Evolutionary conservation across 75 land plant genomes (phyloP).

Genomic region (Pseudotsuga menziesii): DNA sequence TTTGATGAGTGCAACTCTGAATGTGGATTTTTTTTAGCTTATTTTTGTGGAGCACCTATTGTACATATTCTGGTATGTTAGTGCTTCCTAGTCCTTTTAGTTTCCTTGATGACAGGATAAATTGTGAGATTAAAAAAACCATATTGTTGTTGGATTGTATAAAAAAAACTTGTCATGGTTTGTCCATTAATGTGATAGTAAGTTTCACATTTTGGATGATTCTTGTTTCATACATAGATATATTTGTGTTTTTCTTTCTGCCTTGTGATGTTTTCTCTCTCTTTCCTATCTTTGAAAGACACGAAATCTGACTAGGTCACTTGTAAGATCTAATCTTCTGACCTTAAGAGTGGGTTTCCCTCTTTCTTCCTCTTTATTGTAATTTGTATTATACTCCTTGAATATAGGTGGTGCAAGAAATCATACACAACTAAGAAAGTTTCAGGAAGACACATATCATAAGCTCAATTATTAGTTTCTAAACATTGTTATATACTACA

Average conservation of each 20-base stretch:
- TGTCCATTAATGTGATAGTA: background rate
- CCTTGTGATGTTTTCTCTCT: background rate
- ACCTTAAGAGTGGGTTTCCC: background rate
- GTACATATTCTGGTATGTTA: conserved; percentile 74
- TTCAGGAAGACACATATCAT: background rate
- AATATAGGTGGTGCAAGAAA: conserved; percentile 5
- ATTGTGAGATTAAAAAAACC: background rate
- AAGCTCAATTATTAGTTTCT: background rate
- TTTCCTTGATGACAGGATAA: background rate
- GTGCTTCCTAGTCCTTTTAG: background rate
- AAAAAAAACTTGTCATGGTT: background rate
- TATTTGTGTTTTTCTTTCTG: background rate
- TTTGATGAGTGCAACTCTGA: conserved; percentile 96
- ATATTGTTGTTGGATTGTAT: background rate
- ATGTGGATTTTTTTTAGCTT: conserved; percentile 90
- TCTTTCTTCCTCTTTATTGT: background rate
- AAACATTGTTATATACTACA: background rate
- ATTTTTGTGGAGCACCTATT: conserved; percentile 77
- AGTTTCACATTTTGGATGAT: background rate
- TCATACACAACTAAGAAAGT: background rate
- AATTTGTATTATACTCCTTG: too few species aligned
- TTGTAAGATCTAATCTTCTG: background rate
- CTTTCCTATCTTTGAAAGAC: too few species aligned
- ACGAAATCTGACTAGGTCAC: background rate
- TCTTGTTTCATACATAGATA: background rate